phyloP scores from a whole-genome alignment of 2,329 filamentous ascomycete genomes.

The Fusarium torulosum region DNA sequence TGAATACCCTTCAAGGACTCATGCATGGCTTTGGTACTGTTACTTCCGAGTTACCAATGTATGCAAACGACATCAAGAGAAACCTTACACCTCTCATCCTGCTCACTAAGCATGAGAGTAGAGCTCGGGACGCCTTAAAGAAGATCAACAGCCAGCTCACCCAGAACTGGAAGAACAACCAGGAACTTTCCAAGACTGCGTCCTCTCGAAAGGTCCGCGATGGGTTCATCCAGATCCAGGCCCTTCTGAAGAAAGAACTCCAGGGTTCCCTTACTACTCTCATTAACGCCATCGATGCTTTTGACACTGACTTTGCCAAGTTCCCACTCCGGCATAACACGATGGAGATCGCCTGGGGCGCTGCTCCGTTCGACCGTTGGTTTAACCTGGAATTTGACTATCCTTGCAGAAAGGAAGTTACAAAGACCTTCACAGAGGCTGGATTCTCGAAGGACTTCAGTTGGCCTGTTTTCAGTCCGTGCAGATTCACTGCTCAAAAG shows the following conservation, averaged over 20 bases:
- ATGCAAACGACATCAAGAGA: slow-evolving; percentile 23
- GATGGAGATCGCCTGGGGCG: slow-evolving; percentile 27
- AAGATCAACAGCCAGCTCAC: slow-evolving; percentile 25
- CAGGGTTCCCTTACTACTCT: slow-evolving; percentile 1
- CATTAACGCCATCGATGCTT: slow-evolving; percentile 16
- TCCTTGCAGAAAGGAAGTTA: slow-evolving; percentile 21
- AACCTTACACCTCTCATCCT: slow-evolving; percentile 12
- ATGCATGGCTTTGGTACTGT: slow-evolving; percentile 27
- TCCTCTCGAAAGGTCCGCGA: slow-evolving; percentile 29
- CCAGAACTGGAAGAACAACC: slow-evolving; percentile 33
- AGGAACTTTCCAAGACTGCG: slow-evolving; percentile 30
- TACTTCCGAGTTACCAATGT: slow-evolving; percentile 16
- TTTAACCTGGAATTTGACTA: slow-evolving; percentile 34
- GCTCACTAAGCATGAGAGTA: slow-evolving; percentile 23
- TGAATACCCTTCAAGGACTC: slow-evolving; percentile 16
- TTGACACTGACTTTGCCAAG: slow-evolving; percentile 22
- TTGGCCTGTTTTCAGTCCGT: slow-evolving; percentile 30
- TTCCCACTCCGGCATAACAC: slow-evolving; percentile 27
- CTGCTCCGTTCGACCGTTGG: slow-evolving; percentile 28
- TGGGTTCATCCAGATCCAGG: slow-evolving; percentile 26
- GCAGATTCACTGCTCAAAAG: slow-evolving; percentile 22
- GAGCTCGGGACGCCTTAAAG: neutral
- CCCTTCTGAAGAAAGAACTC: slow-evolving; percentile 11
- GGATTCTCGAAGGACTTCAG: slow-evolving; percentile 19
- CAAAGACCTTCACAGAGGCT: slow-evolving; percentile 23